Evolutionary conservation across 2,329 filamentous ascomycete species (phyloP).

Genomic region (Fusarium haematococcum): DNA sequence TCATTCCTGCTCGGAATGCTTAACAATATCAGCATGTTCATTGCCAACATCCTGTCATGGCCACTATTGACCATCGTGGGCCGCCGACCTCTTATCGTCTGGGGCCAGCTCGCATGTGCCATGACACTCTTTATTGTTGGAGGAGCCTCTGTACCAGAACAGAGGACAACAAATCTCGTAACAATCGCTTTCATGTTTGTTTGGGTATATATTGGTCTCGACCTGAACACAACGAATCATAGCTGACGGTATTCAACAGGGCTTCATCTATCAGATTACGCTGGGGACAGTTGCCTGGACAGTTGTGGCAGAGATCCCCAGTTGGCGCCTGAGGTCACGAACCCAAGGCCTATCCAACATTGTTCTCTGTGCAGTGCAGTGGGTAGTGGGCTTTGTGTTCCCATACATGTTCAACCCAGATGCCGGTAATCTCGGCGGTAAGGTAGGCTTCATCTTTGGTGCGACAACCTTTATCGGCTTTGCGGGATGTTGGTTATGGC

Average conservation of each 20-base stretch:
- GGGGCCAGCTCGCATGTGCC: conserved; percentile 1
- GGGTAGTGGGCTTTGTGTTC: conserved; percentile 8
- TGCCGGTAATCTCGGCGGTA: conserved; percentile 10
- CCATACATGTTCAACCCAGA: conserved; percentile 17
- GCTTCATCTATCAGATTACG: conserved; percentile 8
- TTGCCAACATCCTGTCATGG: conserved; percentile 14
- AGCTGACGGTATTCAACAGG: not conserved
- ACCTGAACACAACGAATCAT: no score
- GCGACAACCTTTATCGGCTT: conserved; percentile 5
- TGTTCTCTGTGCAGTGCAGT: not conserved
- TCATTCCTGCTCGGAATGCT: conserved; percentile 10
- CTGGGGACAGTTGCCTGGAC: conserved; percentile 10
- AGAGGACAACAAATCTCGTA: not conserved
- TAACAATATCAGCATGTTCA: conserved; percentile 10
- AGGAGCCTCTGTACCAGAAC: not conserved
- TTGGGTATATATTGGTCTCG: not conserved
- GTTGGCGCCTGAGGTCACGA: conserved; percentile 5
- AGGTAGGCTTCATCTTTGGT: conserved; percentile 11
- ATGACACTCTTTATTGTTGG: conserved; percentile 4
- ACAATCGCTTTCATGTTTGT: conserved; percentile 12
- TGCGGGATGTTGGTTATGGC: not conserved
- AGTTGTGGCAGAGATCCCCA: conserved; percentile 7
- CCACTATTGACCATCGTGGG: not conserved
- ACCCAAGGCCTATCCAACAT: conserved; percentile 8
- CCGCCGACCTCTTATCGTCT: conserved; percentile 6